These are phyloP conservation scores for Kwoniella shandongensis DNA, from an alignment of 768 basidiomycete genomes.

Conservation along the genomic window DNA sequence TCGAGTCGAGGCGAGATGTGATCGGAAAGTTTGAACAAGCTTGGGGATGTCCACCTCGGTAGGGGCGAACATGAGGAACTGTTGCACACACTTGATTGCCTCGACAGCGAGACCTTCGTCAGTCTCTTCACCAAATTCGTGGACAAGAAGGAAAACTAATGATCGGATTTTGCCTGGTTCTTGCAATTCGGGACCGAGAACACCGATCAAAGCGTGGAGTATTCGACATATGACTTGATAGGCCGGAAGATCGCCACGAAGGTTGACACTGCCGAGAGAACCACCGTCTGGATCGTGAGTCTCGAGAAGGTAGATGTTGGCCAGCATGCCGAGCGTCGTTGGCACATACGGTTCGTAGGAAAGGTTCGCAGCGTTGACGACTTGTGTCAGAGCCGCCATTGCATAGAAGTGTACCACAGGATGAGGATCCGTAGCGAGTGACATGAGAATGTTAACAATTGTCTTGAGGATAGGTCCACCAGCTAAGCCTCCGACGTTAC, in stretches of 20 bases:
- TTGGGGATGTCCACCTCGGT: slow-evolving; percentile 77
- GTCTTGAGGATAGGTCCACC: slow-evolving; percentile 93
- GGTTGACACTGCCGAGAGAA: slow-evolving; percentile 72
- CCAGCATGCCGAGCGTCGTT: slow-evolving; percentile 81
- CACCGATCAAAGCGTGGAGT: slow-evolving; percentile 87
- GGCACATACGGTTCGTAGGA: slow-evolving; percentile 86
- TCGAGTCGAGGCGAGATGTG: slow-evolving; percentile 74
- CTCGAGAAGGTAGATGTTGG: slow-evolving; percentile 84
- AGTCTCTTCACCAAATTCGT: slow-evolving; percentile 77
- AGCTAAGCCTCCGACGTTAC: slow-evolving; percentile 87
- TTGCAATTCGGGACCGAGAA: slow-evolving; percentile 92
- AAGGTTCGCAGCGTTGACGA: slow-evolving; percentile 87
- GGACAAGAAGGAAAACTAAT: slow-evolving; percentile 77
- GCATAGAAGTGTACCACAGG: slow-evolving; percentile 95
- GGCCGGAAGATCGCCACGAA: slow-evolving; percentile 84
- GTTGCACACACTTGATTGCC: slow-evolving; percentile 93
- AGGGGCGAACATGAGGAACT: slow-evolving; percentile 93
- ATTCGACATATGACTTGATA: slow-evolving; percentile 90
- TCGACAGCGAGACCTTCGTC: slow-evolving; percentile 88
- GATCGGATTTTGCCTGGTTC: slow-evolving; percentile 78
- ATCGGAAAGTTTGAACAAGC: slow-evolving; percentile 73
- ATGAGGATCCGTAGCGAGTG: slow-evolving; percentile 91
- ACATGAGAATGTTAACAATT: slow-evolving; percentile 91
- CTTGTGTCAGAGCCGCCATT: slow-evolving; percentile 75
- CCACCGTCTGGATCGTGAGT: slow-evolving; percentile 94